These are phyloP conservation scores for Strobilomyces confusus DNA, from an alignment of 768 basidiomycete genomes.

Conservation along the genomic window DNA sequence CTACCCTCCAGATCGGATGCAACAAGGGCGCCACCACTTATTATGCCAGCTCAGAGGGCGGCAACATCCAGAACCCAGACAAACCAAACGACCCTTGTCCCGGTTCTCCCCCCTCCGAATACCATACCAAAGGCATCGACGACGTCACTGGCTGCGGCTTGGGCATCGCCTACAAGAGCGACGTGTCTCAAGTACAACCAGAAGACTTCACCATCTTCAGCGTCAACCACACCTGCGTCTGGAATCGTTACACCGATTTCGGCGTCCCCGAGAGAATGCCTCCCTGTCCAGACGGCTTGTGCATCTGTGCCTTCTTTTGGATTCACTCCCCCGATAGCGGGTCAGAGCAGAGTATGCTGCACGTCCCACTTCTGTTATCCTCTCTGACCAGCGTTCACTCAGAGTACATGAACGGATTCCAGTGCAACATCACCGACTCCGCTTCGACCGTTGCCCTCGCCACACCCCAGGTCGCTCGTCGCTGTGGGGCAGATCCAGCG, in stretches of 20 bases:
- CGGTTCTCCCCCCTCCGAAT: constrained; percentile 37
- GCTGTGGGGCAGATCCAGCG: constrained; percentile 57
- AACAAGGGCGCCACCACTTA: constrained; percentile 60
- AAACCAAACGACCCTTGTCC: constrained; percentile 54
- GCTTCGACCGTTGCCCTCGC: constrained; percentile 52
- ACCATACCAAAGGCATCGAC: constrained; percentile 51
- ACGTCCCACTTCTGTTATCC: neutral
- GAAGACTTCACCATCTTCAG: constrained; percentile 72
- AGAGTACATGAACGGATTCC: constrained; percentile 77
- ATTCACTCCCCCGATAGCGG: constrained; percentile 60
- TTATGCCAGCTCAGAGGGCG: constrained; percentile 49
- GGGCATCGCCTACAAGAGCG: constrained; percentile 72
- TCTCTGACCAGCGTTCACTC: neutral
- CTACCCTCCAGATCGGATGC: constrained; percentile 52
- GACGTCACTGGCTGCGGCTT: constrained; percentile 64
- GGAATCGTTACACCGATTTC: constrained; percentile 67
- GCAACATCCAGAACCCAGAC: constrained; percentile 44
- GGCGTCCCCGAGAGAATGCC: constrained; percentile 66
- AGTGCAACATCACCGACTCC: constrained; percentile 55
- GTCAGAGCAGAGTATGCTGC: constrained; percentile 54
- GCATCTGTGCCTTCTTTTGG: constrained; percentile 74
- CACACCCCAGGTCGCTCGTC: constrained; percentile 53
- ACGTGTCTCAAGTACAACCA: constrained; percentile 54
- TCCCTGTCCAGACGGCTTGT: constrained; percentile 57
- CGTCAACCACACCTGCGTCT: constrained; percentile 73